Evolutionary conservation across 192 early-diverging fungal genomes (phyloP).

Genomic region (Gaertneriomyces semiglobifer): DNA sequence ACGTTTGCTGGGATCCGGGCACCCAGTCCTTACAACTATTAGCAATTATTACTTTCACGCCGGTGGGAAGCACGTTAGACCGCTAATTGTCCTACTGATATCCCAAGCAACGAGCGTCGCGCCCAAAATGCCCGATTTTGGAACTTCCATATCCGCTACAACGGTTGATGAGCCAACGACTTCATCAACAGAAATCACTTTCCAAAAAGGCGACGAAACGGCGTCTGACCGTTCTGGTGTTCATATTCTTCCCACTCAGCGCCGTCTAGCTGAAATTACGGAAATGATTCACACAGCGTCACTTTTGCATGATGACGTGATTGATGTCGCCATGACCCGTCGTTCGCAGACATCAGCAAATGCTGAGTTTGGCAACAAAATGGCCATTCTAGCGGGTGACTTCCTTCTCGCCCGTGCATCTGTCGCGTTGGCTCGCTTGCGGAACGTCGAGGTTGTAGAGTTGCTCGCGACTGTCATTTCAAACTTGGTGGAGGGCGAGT

Average conservation of each 20-base stretch:
- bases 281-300: slow-evolving; percentile 99
- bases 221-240: neutral
- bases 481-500: slow-evolving; percentile 94
- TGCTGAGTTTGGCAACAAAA: slow-evolving; percentile 91
- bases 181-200: slow-evolving; percentile 22
- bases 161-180: slow-evolving; percentile 3
- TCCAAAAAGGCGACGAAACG: slow-evolving; percentile 7
- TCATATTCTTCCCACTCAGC: slow-evolving; percentile 78
- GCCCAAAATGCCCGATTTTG: neutral
- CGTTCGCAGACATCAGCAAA: slow-evolving; percentile 76
- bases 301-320: slow-evolving; percentile 91
- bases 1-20: slow-evolving; percentile 75
- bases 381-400: slow-evolving; percentile 89
- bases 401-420: slow-evolving; percentile 92
- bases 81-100: slow-evolving; percentile 85
- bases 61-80: slow-evolving; percentile 86
- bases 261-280: slow-evolving; percentile 91
- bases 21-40: slow-evolving; percentile 86
- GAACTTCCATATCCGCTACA: neutral
- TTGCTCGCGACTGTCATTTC: slow-evolving; percentile 89
- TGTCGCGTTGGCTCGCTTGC: slow-evolving; percentile 80
- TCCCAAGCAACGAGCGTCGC: slow-evolving; percentile 70
- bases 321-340: slow-evolving; percentile 73
- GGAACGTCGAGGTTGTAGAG: slow-evolving; percentile 89
- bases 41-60: slow-evolving; percentile 87